A percentile compares a stretch with the other conserved stretches of the same genome.
Conservation (phyloP, 2,329 filamentous ascomycete genomes). For the Fulvia fulva region DNA sequence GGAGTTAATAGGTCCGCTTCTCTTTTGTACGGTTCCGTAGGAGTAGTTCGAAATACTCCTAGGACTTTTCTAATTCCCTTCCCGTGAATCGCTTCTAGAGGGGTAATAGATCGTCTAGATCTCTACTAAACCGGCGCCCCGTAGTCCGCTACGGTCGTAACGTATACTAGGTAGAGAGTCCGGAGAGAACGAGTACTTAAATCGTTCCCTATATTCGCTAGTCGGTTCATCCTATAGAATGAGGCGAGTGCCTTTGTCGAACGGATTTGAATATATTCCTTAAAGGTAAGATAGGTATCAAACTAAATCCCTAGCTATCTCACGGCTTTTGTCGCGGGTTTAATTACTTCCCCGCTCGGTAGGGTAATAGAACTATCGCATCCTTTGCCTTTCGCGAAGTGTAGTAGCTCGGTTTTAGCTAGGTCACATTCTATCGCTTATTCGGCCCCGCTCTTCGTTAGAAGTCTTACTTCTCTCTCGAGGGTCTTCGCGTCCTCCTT, state of each 20-base stretch:
- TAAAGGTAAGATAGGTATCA: background rate
- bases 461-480: background rate
- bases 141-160: background rate
- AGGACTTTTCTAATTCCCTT: background rate
- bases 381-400: background rate
- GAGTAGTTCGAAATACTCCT: background rate
- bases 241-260: background rate
- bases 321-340: background rate
- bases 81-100: background rate
- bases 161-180: background rate
- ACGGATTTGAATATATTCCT: background rate
- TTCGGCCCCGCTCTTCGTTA: background rate
- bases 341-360: background rate
- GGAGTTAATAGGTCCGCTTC: background rate
- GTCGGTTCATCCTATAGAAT: too few relatives aligned
- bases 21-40: background rate
- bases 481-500: background rate
- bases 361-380: background rate
- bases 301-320: background rate
- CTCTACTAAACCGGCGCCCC: background rate
- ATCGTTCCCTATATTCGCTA: too few relatives aligned
- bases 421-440: background rate
- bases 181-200: background rate
- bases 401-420: background rate
- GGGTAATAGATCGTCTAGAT: background rate